These are phyloP conservation scores for Novymonas esmeraldas DNA, from an alignment of 208 protist genomes.

Conservation along the genomic window DNA sequence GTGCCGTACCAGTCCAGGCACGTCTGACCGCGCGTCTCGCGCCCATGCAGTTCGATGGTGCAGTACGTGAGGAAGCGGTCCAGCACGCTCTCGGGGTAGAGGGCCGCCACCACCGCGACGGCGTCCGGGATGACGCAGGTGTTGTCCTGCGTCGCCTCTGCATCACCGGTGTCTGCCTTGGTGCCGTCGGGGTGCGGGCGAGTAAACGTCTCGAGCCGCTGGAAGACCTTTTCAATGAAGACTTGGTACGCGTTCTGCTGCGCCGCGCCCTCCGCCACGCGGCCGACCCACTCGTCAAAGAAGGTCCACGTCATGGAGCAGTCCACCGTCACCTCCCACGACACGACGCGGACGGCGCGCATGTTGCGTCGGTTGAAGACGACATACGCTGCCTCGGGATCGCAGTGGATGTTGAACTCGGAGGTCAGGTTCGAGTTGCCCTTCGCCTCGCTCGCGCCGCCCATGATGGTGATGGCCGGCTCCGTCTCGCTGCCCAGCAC, in stretches of 20 bases:
- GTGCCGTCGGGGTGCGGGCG: conserved; percentile 63
- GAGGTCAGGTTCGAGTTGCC: conserved; percentile 82
- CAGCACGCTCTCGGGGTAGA: conserved; percentile 55
- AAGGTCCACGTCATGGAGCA: conserved; percentile 79
- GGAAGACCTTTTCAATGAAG: conserved; percentile 79
- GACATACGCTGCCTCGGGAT: conserved; percentile 84
- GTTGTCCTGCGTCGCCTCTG: conserved; percentile 74
- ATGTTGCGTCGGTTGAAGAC: conserved; percentile 68
- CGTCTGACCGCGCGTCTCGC: conserved; percentile 69
- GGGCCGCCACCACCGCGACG: conserved; percentile 66
- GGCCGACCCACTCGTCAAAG: conserved; percentile 71
- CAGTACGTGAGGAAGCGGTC: conserved; percentile 73
- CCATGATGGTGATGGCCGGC: conserved; percentile 79
- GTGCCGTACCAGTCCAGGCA: conserved; percentile 88
- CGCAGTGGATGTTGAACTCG: conserved; percentile 89
- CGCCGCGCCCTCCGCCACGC: conserved; percentile 5
- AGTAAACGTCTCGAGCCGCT: conserved; percentile 74
- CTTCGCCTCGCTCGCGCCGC: conserved; percentile 70
- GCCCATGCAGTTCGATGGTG: conserved; percentile 73
- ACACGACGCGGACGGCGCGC: conserved; percentile 60
- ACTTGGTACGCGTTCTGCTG: conserved; percentile 57
- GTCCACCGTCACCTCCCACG: conserved; percentile 82
- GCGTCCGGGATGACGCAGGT: conserved; percentile 86
- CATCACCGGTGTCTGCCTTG: conserved; percentile 73
- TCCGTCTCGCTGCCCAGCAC: conserved; percentile 69